A percentile compares a stretch with the other conserved stretches of the same genome.
phyloP scores from a whole-genome alignment of 345 rosid species.

The Noccaea bulbosa region DNA sequence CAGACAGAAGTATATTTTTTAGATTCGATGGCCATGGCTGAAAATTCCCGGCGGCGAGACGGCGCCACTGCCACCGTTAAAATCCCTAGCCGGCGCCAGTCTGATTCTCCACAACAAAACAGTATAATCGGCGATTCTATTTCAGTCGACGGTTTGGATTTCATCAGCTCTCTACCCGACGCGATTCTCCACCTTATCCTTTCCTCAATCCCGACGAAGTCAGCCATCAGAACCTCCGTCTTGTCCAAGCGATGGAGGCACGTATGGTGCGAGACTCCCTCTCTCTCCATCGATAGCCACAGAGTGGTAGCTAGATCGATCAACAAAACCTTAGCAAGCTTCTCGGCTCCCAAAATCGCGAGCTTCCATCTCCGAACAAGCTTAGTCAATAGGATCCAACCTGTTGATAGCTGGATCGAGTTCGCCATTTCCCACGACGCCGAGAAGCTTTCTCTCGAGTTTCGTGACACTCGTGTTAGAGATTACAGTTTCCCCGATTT shows the following conservation, averaged over 20 bases:
- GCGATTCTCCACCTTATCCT: constrained; percentile 41
- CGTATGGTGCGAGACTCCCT: constrained; percentile 41
- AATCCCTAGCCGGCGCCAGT: constrained; percentile 13
- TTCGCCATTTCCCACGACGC: constrained; percentile 22
- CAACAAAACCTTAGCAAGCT: constrained; percentile 27
- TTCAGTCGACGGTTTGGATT: constrained; percentile 29
- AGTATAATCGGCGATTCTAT: constrained; percentile 9
- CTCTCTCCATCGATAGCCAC: constrained; percentile 31
- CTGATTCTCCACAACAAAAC: background rate
- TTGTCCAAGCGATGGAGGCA: constrained; percentile 41
- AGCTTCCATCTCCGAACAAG: constrained; percentile 30
- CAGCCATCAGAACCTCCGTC: constrained; percentile 36
- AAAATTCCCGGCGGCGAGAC: constrained; percentile 10
- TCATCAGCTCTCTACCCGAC: constrained; percentile 39
- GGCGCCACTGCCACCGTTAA: constrained; percentile 7
- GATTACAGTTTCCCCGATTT: constrained; percentile 29
- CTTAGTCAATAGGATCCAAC: constrained; percentile 14
- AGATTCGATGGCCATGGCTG: constrained; percentile 17
- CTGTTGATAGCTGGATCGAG: constrained; percentile 39
- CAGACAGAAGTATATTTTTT: background rate
- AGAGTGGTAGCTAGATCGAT: constrained; percentile 31
- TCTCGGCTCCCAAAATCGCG: constrained; percentile 32
- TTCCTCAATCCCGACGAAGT: constrained; percentile 37
- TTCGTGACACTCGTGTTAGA: constrained; percentile 34
- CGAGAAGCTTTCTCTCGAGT: constrained; percentile 30